Evolutionary conservation across 208 protist genomes (phyloP).

Genomic region (Leptomonas pyrrhocoris): DNA sequence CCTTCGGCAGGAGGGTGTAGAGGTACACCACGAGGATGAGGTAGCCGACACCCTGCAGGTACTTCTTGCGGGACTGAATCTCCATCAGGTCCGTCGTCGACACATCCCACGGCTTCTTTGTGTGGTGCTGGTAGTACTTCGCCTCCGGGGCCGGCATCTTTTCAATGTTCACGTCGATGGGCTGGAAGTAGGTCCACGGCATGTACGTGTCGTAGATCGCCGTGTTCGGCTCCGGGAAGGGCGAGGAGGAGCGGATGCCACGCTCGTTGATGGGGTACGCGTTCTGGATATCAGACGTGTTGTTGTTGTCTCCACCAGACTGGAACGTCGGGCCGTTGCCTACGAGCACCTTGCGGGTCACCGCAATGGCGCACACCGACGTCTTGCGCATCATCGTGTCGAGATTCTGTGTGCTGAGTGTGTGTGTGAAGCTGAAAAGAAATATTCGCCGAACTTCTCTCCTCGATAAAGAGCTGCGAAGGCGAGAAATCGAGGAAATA

Average conservation of each 20-base stretch:
- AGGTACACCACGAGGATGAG: conserved; percentile 67
- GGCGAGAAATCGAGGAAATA: background rate
- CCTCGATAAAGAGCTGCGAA: conserved; percentile 4
- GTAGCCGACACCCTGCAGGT: conserved; percentile 82
- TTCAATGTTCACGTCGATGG: conserved; percentile 85
- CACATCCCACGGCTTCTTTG: conserved; percentile 89
- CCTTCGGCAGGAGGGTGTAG: conserved; percentile 92
- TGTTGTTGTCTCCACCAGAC: conserved; percentile 87
- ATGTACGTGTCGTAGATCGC: conserved; percentile 91
- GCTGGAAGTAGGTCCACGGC: conserved; percentile 92
- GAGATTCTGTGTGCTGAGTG: background rate
- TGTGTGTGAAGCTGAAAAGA: conserved; percentile 1
- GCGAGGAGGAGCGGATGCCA: conserved; percentile 87
- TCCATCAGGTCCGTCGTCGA: conserved; percentile 87
- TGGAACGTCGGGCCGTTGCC: conserved; percentile 90
- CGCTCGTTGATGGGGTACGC: conserved; percentile 83
- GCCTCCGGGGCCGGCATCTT: conserved; percentile 85
- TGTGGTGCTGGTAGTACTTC: conserved; percentile 91
- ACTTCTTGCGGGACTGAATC: conserved; percentile 89
- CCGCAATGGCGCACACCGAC: conserved; percentile 60
- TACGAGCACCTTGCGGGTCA: conserved; percentile 75
- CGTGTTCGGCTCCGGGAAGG: conserved; percentile 90
- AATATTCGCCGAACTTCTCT: background rate
- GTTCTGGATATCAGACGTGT: conserved; percentile 83
- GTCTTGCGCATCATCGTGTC: conserved; percentile 81